Conservation (phyloP, 2,329 filamentous ascomycete genomes). For the Xylaria sp. region DNA sequence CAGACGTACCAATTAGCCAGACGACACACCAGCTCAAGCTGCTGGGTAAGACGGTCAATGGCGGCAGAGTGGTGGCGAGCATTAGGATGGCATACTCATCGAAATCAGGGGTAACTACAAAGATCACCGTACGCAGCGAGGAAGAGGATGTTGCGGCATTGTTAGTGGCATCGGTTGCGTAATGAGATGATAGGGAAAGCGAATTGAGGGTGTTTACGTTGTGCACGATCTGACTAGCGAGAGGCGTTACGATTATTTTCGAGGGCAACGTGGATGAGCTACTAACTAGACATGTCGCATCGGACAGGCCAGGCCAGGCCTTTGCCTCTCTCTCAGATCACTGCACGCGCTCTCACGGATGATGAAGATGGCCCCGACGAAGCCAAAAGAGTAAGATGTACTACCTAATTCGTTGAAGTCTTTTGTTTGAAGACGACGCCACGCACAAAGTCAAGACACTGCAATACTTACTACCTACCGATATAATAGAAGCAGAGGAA, state of each 20-base stretch:
- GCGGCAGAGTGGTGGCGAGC: conserved; percentile 79
- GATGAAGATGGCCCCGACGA: not conserved
- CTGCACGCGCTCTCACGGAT: not conserved
- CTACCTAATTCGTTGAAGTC: conserved; percentile 2
- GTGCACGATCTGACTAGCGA: conserved; percentile 29
- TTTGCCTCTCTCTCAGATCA: not conserved
- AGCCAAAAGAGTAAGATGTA: not conserved
- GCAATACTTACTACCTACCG: too few species aligned
- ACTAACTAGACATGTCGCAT: conserved; percentile 18
- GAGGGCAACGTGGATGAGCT: conserved; percentile 24
- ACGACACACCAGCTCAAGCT: conserved; percentile 93
- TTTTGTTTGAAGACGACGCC: not conserved
- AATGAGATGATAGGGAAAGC: conserved; percentile 34
- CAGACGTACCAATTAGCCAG: conserved; percentile 80
- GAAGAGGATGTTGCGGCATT: conserved; percentile 85
- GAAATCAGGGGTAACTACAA: conserved; percentile 91
- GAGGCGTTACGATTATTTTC: conserved; percentile 24
- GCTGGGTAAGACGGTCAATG: conserved; percentile 88
- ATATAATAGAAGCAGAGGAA: conserved; percentile 1
- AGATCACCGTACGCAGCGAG: conserved; percentile 87
- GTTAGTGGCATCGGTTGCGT: conserved; percentile 79
- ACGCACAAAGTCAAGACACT: not conserved
- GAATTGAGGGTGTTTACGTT: conserved; percentile 29
- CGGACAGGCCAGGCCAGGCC: conserved; percentile 5
- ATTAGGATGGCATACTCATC: conserved; percentile 91